Evolutionary conservation across 2,329 filamentous ascomycete species (phyloP).

Genomic region (Herpomyces periplanetae): DNA sequence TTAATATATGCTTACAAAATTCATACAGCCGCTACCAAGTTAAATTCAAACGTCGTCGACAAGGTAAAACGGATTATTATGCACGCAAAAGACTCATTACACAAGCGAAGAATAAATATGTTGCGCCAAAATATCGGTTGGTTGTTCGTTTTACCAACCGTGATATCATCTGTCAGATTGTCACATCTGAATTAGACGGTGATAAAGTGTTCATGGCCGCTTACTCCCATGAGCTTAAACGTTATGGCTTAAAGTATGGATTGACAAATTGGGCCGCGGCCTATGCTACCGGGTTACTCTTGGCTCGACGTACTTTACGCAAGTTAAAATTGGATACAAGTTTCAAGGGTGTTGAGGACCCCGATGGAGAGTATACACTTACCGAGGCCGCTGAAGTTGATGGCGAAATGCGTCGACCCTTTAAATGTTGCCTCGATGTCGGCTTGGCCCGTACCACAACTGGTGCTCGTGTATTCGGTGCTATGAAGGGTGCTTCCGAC

Average conservation of each 20-base stretch:
- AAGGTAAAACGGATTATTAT: constrained; percentile 99
- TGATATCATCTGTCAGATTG: constrained; percentile 93
- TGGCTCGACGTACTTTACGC: constrained; percentile 79
- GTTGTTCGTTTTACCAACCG: constrained; percentile 98
- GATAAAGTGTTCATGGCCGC: constrained; percentile 84
- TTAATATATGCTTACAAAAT: constrained; percentile 2
- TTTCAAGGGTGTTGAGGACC: constrained; percentile 84
- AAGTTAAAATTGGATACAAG: constrained; percentile 83
- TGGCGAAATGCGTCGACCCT: constrained; percentile 58
- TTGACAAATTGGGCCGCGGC: constrained; percentile 98
- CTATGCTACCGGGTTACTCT: constrained; percentile 79
- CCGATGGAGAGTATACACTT: constrained; percentile 74
- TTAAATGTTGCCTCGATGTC: constrained; percentile 97
- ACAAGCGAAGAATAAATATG: constrained; percentile 99
- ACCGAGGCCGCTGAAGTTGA: constrained; percentile 77
- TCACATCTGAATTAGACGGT: constrained; percentile 74
- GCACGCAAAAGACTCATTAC: constrained; percentile 96
- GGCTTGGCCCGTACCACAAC: constrained; percentile 89
- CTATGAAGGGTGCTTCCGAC: constrained; percentile 97
- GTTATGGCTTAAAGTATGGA: constrained; percentile 90
- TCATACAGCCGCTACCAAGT: constrained; percentile 63
- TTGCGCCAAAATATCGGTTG: constrained; percentile 96
- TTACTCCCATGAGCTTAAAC: constrained; percentile 87
- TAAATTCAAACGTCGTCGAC: constrained; percentile 89
- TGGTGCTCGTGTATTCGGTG: constrained; percentile 91